These are phyloP conservation scores for Cercophora newfieldiana DNA, from an alignment of 495 filamentous ascomycete species.

Conservation along the genomic window DNA sequence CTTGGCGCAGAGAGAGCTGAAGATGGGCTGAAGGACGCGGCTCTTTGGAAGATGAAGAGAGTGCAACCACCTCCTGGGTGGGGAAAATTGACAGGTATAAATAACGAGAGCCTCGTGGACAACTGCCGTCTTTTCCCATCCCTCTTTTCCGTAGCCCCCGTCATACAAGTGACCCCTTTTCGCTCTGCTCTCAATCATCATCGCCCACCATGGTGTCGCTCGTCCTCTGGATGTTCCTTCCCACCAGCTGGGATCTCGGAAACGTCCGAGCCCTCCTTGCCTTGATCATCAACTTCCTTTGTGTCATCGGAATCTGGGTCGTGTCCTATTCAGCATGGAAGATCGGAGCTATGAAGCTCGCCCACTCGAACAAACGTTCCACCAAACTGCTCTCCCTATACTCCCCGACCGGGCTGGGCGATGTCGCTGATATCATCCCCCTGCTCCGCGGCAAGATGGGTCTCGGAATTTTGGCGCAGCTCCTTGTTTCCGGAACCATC, in stretches of 20 bases:
- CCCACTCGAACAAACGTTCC: neutral
- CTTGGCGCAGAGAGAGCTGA: neutral
- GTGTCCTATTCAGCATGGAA: slow-evolving; percentile 1
- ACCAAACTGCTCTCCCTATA: slow-evolving; percentile 12
- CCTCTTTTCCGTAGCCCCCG: neutral
- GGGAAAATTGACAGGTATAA: neutral
- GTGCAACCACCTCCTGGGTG: too few relatives aligned
- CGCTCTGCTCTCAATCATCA: neutral
- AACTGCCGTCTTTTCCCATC: neutral
- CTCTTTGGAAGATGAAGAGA: neutral
- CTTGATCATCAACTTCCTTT: slow-evolving; percentile 6
- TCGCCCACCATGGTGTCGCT: neutral
- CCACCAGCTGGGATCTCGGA: neutral
- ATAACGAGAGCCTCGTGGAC: neutral
- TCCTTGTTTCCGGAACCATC: neutral
- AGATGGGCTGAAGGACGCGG: neutral
- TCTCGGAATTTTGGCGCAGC: neutral
- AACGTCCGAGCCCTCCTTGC: slow-evolving; percentile 7
- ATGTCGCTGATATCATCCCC: slow-evolving; percentile 7
- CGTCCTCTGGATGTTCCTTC: slow-evolving; percentile 4
- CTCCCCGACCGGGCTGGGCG: slow-evolving; percentile 2
- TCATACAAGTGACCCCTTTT: neutral
- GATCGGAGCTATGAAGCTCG: neutral
- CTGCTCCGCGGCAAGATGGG: slow-evolving; percentile 3
- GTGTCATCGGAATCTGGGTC: slow-evolving; percentile 6